A percentile compares a stretch with the other conserved stretches of the same genome.
These are phyloP conservation scores for Alnus glutinosa DNA, from an alignment of 306 rosid species.

Conservation along the genomic window DNA sequence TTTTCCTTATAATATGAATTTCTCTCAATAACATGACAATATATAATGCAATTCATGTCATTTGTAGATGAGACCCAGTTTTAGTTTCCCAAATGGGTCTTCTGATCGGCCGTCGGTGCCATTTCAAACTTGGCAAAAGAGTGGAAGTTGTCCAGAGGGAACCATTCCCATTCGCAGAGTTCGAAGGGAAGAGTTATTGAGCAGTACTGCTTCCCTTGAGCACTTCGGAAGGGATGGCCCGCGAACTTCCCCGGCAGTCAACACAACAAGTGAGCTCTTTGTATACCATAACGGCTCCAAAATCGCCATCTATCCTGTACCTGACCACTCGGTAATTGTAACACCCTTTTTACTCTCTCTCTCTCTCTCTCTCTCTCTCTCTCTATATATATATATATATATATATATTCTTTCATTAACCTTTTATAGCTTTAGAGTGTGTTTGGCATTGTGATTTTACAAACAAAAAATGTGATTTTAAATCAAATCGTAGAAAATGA, in stretches of 20 bases:
- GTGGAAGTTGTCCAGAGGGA: slow-evolving; percentile 71
- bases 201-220: slow-evolving; percentile 41
- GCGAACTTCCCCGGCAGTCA: background rate
- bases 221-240: slow-evolving; percentile 47
- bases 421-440: too few relatives aligned
- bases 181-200: slow-evolving; percentile 35
- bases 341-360: too few relatives aligned
- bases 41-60: background rate
- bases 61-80: slow-evolving; percentile 49
- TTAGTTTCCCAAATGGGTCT: slow-evolving; percentile 5
- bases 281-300: slow-evolving; percentile 4
- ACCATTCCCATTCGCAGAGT: slow-evolving; percentile 65
- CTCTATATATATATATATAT: too few relatives aligned
- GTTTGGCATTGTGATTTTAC: too few relatives aligned
- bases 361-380: too few relatives aligned
- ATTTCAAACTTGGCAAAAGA: slow-evolving; percentile 58
- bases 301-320: background rate
- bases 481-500: too few relatives aligned
- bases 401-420: too few relatives aligned
- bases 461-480: too few relatives aligned
- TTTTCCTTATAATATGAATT: too few relatives aligned
- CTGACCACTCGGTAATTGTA: slow-evolving; percentile 48
- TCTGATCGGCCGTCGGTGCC: background rate
- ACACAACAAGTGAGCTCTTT: slow-evolving; percentile 9
- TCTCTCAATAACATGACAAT: too few relatives aligned